Evolutionary conservation across 2,329 filamentous ascomycete genomes (phyloP).

Genomic region (Aspergillus chevalieri): DNA sequence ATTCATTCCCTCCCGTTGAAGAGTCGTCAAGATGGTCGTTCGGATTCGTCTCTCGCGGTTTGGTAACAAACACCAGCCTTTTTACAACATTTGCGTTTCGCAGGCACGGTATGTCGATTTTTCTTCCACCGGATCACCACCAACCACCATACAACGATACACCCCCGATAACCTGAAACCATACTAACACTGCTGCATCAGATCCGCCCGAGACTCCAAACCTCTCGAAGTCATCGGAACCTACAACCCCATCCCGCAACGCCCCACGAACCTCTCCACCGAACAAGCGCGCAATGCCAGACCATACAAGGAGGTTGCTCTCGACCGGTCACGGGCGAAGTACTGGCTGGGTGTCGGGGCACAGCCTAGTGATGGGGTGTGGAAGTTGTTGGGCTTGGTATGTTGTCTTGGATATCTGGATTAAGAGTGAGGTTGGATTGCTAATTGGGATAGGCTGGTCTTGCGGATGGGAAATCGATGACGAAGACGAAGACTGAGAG

Average conservation of each 20-base stretch:
- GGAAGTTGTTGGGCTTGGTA: constrained; percentile 80
- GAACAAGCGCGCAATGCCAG: constrained; percentile 49
- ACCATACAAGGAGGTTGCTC: constrained; percentile 82
- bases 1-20: neutral
- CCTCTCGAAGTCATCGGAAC: constrained; percentile 86
- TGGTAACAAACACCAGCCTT: constrained; percentile 76
- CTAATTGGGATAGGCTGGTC: constrained; percentile 24
- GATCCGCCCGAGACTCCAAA: constrained; percentile 77
- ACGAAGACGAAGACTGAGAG: constrained; percentile 6
- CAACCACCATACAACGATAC: neutral
- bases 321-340: constrained; percentile 72
- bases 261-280: constrained; percentile 44
- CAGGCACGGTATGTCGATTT: constrained; percentile 67
- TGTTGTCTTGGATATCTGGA: constrained; percentile 12
- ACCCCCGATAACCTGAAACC: neutral
- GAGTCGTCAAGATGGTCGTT: constrained; percentile 66
- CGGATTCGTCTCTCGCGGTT: constrained; percentile 92
- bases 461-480: constrained; percentile 24
- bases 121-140: neutral
- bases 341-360: constrained; percentile 98
- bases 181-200: constrained; percentile 30
- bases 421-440: neutral
- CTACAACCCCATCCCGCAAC: constrained; percentile 55
- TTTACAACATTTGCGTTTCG: constrained; percentile 96
- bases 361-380: constrained; percentile 84